Conservation (phyloP, 768 basidiomycete genomes). For the Tylopilus felleus region DNA sequence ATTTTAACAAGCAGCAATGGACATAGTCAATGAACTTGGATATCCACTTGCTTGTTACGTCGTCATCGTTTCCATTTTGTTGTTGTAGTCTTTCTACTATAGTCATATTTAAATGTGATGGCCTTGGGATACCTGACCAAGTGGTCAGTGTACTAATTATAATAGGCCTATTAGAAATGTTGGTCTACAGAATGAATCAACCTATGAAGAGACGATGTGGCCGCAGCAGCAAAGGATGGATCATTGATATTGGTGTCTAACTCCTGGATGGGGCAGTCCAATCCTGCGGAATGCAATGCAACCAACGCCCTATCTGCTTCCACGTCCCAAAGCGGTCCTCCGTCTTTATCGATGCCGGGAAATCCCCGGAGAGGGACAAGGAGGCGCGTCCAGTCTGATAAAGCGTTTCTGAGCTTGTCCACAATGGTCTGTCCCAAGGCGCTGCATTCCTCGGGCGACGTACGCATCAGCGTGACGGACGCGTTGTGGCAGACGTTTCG, state of each 20-base stretch:
- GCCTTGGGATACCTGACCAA: not conserved
- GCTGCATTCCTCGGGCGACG: constrained; percentile 22
- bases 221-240: constrained; percentile 18
- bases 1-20: constrained; percentile 30
- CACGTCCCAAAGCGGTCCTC: constrained; percentile 22
- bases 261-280: constrained; percentile 20
- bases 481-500: constrained; percentile 25
- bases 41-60: constrained; percentile 47
- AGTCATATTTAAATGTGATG: constrained; percentile 10
- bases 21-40: constrained; percentile 55
- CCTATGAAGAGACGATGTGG: constrained; percentile 16
- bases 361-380: constrained; percentile 26
- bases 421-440: constrained; percentile 21
- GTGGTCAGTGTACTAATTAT: not conserved
- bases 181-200: constrained; percentile 13
- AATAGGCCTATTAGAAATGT: not conserved
- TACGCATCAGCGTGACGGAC: constrained; percentile 32
- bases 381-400: constrained; percentile 16
- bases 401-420: constrained; percentile 17
- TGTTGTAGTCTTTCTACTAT: constrained; percentile 11
- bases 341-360: constrained; percentile 23
- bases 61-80: constrained; percentile 40
- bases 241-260: constrained; percentile 28
- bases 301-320: constrained; percentile 24
- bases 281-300: constrained; percentile 9